These are phyloP conservation scores for Paraphaeosphaeria minitans DNA, from an alignment of 2,329 filamentous ascomycete genomes.

Conservation along the genomic window DNA sequence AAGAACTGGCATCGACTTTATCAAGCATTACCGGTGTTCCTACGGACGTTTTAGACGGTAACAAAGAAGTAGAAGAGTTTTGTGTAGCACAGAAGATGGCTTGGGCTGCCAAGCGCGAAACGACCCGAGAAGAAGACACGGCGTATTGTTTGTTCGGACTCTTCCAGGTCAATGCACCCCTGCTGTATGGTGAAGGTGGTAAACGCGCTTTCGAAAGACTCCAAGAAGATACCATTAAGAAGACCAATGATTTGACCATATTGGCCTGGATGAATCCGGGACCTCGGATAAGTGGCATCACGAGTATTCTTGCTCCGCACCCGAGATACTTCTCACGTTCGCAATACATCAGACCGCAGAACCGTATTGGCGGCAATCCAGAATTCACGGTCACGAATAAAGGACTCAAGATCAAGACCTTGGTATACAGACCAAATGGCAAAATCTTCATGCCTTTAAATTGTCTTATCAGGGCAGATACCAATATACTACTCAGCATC, in stretches of 20 bases:
- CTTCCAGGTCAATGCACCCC: constrained; percentile 30
- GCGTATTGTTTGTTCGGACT: constrained; percentile 37
- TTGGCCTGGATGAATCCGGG: constrained; percentile 13
- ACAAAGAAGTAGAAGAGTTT: background rate
- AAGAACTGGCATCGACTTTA: background rate
- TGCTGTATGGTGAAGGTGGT: constrained; percentile 34
- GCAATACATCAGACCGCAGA: background rate
- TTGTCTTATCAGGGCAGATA: background rate
- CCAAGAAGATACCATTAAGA: constrained; percentile 21
- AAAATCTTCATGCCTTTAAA: background rate
- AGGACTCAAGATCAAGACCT: background rate
- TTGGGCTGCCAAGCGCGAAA: constrained; percentile 13
- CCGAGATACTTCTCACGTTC: background rate
- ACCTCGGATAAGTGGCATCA: background rate
- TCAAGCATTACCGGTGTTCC: background rate
- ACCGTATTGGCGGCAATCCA: background rate
- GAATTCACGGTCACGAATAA: constrained; percentile 2
- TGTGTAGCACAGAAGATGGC: constrained; percentile 12
- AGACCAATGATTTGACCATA: constrained; percentile 12
- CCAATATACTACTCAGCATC: background rate
- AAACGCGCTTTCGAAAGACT: constrained; percentile 21
- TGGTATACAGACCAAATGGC: background rate
- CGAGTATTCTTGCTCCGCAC: background rate
- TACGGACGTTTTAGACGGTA: background rate
- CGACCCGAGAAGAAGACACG: constrained; percentile 28